phyloP scores from a whole-genome alignment of 2,329 filamentous ascomycete species.

The Cladophialophora carrionii region DNA sequence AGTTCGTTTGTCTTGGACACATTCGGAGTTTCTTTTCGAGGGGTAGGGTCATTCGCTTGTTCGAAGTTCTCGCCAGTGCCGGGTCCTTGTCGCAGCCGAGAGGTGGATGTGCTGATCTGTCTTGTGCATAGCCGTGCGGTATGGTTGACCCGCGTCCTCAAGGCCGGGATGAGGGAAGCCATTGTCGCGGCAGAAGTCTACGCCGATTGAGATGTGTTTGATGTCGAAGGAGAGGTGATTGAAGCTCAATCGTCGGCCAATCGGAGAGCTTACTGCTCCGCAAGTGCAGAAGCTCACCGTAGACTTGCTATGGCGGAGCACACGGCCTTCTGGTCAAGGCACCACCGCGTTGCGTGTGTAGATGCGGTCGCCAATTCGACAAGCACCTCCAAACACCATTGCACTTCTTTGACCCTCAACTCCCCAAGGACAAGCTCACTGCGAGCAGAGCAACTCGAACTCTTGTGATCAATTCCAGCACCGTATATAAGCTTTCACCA shows the following conservation, averaged over 20 bases:
- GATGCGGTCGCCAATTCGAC: slow-evolving; percentile 6
- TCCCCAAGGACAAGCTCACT: not conserved
- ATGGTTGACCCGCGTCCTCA: slow-evolving; percentile 55
- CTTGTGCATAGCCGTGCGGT: slow-evolving; percentile 63
- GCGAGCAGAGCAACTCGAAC: not conserved
- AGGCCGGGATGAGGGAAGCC: slow-evolving; percentile 27
- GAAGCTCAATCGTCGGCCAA: slow-evolving; percentile 21
- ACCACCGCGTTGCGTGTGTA: slow-evolving; percentile 24
- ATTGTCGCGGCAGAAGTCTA: slow-evolving; percentile 16
- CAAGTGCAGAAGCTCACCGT: slow-evolving; percentile 11
- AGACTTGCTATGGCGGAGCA: slow-evolving; percentile 12
- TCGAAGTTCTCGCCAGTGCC: slow-evolving; percentile 45
- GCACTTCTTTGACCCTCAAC: not conserved
- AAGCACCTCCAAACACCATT: slow-evolving; percentile 12
- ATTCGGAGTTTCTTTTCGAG: slow-evolving; percentile 54
- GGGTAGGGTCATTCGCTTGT: slow-evolving; percentile 63
- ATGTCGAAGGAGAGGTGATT: slow-evolving; percentile 17
- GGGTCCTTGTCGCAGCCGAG: slow-evolving; percentile 31
- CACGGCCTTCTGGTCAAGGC: slow-evolving; percentile 20
- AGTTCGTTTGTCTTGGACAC: slow-evolving; percentile 65
- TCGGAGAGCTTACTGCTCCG: slow-evolving; percentile 20
- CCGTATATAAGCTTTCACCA: slow-evolving; percentile 43
- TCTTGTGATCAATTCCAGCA: not conserved
- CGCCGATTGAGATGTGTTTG: slow-evolving; percentile 1
- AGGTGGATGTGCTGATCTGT: slow-evolving; percentile 50